Base-by-base conservation (phyloP, 2,329 filamentous ascomycete species). In the Cylindrodendrum hubeiense region DNA sequence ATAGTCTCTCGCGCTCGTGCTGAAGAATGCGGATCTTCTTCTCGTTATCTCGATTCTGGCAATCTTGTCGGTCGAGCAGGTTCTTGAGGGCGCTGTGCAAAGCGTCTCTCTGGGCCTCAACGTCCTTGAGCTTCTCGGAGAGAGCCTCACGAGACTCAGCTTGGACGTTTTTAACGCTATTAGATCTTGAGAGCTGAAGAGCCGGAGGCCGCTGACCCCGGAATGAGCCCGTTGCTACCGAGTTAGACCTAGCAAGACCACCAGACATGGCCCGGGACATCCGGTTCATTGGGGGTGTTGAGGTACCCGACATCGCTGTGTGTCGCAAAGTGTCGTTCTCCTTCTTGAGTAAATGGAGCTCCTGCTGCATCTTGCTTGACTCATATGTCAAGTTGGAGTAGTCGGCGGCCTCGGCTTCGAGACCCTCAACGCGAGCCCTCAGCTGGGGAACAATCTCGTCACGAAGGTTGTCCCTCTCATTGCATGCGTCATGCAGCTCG, bases 51-150 rank as follows among this genome's bases (percentile, higher is more conserved):
- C 90, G 90, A 71, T 92, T 93, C 79, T 98, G 93, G 76, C 91
- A 87, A 68, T 95, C 92, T 70, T 98, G 94, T 56, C 96, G 90
- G 67, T 95, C 90, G 13, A 98, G 88, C 17, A 99, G 85, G 66
- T 90, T 93, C 82, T 93, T 95, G 57, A 99, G 84, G 7, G 96
- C 94, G 65, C 88, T 89, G 81, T 98, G 96, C 7, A 99, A 85
- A 1, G 95, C 95, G 79, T 99, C 95, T 50, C 96, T 89, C 81
- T 99, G 96, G 46, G 93, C 90, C 80, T 98, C 95, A 12, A 98
- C 91, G 70, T 98, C 95, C 79, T 97, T 97, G 19, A 97, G 85
- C 30, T 93, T 88, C 71, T 97, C 94, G 2, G 90, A 89, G 17
- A 95, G 80, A 12, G 88, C 86, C 59, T 95, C 93, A 59, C 90